Evolutionary conservation across 2,329 filamentous ascomycete species (phyloP).

Genomic region (Penicillium oxalicum): DNA sequence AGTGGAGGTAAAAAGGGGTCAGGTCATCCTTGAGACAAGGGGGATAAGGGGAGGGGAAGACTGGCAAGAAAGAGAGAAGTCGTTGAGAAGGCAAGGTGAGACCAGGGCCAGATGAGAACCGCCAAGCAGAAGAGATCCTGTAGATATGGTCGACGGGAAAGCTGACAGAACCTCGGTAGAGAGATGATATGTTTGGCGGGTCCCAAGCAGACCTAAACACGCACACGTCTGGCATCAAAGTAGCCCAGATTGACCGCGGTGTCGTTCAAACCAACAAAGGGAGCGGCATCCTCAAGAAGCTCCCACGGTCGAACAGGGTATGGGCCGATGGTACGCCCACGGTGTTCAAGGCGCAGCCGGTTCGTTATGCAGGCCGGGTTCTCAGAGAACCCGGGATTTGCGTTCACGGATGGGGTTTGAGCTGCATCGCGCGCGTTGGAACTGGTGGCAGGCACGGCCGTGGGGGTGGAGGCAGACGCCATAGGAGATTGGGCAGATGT

Average conservation of each 20-base stretch:
- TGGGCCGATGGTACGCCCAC: slow-evolving; percentile 30
- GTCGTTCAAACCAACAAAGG: slow-evolving; percentile 41
- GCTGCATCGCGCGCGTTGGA: slow-evolving; percentile 12
- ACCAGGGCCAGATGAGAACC: too few species aligned
- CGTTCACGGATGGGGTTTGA: slow-evolving; percentile 14
- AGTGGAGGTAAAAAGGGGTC: too few species aligned
- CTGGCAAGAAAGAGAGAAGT: too few species aligned
- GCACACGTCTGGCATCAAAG: slow-evolving; percentile 37
- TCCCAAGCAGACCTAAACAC: slow-evolving; percentile 12
- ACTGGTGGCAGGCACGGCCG: slow-evolving; percentile 22
- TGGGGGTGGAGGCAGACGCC: slow-evolving; percentile 26
- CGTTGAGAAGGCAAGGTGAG: too few species aligned
- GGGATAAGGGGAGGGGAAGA: too few species aligned
- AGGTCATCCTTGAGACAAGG: too few species aligned
- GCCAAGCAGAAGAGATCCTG: too few species aligned
- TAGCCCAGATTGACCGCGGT: slow-evolving; percentile 40
- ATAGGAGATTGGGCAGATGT: slow-evolving; percentile 29
- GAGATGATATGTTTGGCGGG: too few species aligned
- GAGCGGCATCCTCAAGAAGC: slow-evolving; percentile 41
- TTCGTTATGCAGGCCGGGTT: slow-evolving; percentile 23
- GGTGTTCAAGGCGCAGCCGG: slow-evolving; percentile 35
- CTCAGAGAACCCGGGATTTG: slow-evolving; percentile 19
- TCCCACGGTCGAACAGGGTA: slow-evolving; percentile 40
- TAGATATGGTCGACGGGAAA: too few species aligned
- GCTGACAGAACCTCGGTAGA: too few species aligned